Conservation (phyloP, 2,329 filamentous ascomycete species). For the Ophiognomonia clavigignenti-juglandacearum region DNA sequence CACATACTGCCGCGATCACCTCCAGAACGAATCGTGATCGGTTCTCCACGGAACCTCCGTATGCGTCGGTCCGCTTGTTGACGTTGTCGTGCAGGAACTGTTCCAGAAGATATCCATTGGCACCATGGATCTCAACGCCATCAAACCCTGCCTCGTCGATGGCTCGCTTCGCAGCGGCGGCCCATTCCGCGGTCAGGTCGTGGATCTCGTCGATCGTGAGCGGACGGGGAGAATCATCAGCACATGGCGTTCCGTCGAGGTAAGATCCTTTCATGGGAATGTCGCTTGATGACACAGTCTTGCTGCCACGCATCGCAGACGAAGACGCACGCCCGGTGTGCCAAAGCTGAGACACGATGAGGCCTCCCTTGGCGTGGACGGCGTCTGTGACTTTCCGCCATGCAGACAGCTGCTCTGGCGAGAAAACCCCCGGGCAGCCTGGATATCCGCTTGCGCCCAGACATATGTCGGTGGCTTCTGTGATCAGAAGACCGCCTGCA, state of each 20-base stretch:
- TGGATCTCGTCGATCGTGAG: conserved; percentile 64
- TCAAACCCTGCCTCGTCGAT: conserved; percentile 62
- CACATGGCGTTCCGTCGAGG: conserved; percentile 16
- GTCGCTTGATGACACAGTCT: conserved; percentile 5
- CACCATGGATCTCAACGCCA: conserved; percentile 57
- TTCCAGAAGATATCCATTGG: conserved; percentile 58
- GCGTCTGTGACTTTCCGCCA: conserved; percentile 48
- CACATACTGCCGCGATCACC: conserved; percentile 34
- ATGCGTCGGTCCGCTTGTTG: conserved; percentile 46
- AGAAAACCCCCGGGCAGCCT: conserved; percentile 26
- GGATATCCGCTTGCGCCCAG: conserved; percentile 24
- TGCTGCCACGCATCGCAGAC: conserved; percentile 14
- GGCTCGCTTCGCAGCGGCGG: conserved; percentile 46
- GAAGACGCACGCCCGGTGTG: conserved; percentile 26
- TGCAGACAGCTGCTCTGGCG: conserved; percentile 23
- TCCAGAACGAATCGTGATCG: conserved; percentile 48
- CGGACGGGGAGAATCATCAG: conserved; percentile 44
- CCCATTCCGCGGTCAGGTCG: conserved; percentile 52
- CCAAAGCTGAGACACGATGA: conserved; percentile 55
- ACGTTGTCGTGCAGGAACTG: conserved; percentile 51
- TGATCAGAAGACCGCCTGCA: conserved; percentile 25
- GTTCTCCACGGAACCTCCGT: conserved; percentile 49
- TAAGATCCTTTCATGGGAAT: conserved; percentile 18
- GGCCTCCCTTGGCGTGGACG: conserved; percentile 54
- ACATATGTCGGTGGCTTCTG: conserved; percentile 28